phyloP scores from a whole-genome alignment of 1,284 basidiomycete species.

The Pseudomicrostroma phylloplanum region DNA sequence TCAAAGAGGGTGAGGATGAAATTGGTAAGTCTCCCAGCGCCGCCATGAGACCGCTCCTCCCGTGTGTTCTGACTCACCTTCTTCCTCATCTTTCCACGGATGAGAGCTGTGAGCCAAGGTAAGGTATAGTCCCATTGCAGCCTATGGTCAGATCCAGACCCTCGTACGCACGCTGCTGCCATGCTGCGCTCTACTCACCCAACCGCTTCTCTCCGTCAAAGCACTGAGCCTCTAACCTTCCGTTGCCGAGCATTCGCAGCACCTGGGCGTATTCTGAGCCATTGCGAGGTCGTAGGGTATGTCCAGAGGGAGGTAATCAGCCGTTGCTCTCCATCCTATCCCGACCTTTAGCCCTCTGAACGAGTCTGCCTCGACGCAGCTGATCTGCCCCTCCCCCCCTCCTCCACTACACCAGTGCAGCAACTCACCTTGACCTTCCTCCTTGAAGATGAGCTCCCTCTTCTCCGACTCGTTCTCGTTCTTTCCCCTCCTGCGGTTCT shows the following conservation, averaged over 20 bases:
- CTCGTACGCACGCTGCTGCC: too few relatives aligned
- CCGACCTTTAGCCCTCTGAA: not conserved
- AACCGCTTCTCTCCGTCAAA: conserved; percentile 97
- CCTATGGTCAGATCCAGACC: too few relatives aligned
- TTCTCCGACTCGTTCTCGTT: conserved; percentile 98
- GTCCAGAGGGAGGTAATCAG: too few relatives aligned
- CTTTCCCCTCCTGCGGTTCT: conserved; percentile 99
- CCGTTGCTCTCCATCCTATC: not conserved
- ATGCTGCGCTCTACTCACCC: too few relatives aligned
- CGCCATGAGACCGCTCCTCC: too few relatives aligned
- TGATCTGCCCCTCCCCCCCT: not conserved
- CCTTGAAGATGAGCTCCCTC: conserved; percentile 96
- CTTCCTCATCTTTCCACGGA: conserved; percentile 98
- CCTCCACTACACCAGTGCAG: not conserved
- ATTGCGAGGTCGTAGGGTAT: not conserved
- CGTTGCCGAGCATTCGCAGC: conserved; percentile 97
- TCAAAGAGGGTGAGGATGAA: conserved; percentile 47
- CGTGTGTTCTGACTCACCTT: conserved; percentile 60
- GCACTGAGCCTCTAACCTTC: conserved; percentile 90
- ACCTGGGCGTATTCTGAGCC: conserved; percentile 88
- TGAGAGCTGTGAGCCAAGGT: conserved; percentile 62
- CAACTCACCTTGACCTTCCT: conserved; percentile 78
- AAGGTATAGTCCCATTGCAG: too few relatives aligned
- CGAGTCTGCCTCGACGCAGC: not conserved
- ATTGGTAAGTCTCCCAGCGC: too few relatives aligned